Base-by-base conservation (phyloP, 2,329 filamentous ascomycete species). In the Arthroderma sp. region DNA sequence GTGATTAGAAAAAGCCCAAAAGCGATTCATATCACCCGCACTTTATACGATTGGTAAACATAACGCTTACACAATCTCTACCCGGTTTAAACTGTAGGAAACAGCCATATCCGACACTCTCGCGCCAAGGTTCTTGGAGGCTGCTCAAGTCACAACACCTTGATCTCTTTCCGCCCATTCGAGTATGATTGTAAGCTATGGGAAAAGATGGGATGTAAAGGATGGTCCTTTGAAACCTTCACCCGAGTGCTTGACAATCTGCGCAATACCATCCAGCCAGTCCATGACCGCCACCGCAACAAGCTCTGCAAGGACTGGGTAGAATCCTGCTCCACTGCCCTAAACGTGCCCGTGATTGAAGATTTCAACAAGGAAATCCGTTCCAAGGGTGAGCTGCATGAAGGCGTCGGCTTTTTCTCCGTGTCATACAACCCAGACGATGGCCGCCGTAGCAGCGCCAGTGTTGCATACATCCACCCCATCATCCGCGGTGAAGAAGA, bases 221-320 rank as follows among this genome's bases (percentile, higher is more conserved):
- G 86, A 56, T 94, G 87, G 87, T 78, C 76, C 58, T 94, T 93
- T 68, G 79, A 85, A 59, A 86, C 77, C 49, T 83, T 94, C 65
- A 91, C 79, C 66, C 78, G 85, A 47, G 71, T 87, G 38, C 71
- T 91, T 54, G 82, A 91, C 70, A 86, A 84, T 65, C 73, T 94
- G 55, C 82, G 83, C 63, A 93, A 91, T 72, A 86, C 83, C n/a
- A 76, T 93, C 50, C 86, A 93, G 68, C 86, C 86, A 6, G 86
- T 94, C 31, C 86, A 94, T 64, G 74, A 78, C 47, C 78, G 82
- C 48, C 86, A 94, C 68, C 77, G 85, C 54, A 94, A 94, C 69
- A 83, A 94, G 72, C 74, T 94, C 42, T 93, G 86, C 73, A 78
- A 85, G 64, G 87, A 94, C 65, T 94, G 87, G 87, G 75, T 94